A percentile compares a stretch with the other conserved stretches of the same genome.
These are phyloP conservation scores for Colletotrichum theobromicola DNA, from an alignment of 2,329 filamentous ascomycete species.

Conservation along the genomic window DNA sequence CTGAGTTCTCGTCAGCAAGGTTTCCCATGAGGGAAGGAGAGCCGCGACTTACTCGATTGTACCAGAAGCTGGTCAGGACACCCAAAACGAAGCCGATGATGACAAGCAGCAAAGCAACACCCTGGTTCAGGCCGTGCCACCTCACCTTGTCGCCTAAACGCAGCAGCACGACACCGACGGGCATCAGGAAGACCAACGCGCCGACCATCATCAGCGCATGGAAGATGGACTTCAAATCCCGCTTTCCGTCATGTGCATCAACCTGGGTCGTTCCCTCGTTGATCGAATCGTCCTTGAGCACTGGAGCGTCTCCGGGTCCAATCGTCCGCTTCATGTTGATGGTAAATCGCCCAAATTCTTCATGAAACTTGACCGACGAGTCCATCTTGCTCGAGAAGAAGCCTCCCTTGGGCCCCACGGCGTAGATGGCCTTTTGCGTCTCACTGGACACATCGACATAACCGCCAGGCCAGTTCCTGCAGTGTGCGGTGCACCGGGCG, in stretches of 20 bases:
- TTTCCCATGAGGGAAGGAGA: too few relatives aligned
- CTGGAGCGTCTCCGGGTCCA: constrained; percentile 47
- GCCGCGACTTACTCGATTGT: constrained; percentile 56
- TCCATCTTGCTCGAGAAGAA: constrained; percentile 46
- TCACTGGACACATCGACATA: constrained; percentile 55
- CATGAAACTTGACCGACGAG: constrained; percentile 56
- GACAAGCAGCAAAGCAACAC: constrained; percentile 50
- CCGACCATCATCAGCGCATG: constrained; percentile 61
- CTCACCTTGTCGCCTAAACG: constrained; percentile 55
- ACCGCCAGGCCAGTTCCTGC: constrained; percentile 55
- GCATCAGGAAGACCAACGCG: constrained; percentile 59
- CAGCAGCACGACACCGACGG: constrained; percentile 59
- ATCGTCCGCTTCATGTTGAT: constrained; percentile 60
- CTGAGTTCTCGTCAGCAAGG: constrained; percentile 31
- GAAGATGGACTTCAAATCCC: constrained; percentile 44
- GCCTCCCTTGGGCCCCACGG: constrained; percentile 53
- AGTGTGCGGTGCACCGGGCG: constrained; percentile 55
- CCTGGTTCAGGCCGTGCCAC: constrained; percentile 61
- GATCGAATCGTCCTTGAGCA: constrained; percentile 36
- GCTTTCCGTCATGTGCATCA: constrained; percentile 27
- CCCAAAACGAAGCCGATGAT: constrained; percentile 58
- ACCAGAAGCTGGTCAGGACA: constrained; percentile 55
- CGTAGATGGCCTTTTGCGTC: constrained; percentile 59
- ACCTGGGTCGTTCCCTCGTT: constrained; percentile 40
- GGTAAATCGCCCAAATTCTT: constrained; percentile 57